Evolutionary conservation across 2,329 filamentous ascomycete species (phyloP).

Genomic region (Hysterium pulicare): DNA sequence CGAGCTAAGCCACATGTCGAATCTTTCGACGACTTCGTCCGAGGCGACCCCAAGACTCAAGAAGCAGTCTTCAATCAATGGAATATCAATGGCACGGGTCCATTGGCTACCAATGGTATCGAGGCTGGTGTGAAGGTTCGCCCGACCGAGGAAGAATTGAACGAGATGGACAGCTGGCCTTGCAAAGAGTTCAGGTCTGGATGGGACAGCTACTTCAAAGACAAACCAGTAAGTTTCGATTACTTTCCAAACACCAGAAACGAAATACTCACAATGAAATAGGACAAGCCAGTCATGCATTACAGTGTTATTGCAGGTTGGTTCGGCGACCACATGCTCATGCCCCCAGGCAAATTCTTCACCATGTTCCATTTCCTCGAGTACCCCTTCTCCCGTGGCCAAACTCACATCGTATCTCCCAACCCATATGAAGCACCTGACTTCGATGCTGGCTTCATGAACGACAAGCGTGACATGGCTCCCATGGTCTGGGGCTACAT

Average conservation of each 20-base stretch:
- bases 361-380: constrained; percentile 81
- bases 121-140: constrained; percentile 77
- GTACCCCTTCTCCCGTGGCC: constrained; percentile 72
- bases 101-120: constrained; percentile 73
- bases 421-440: constrained; percentile 72
- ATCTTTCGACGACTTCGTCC: constrained; percentile 75
- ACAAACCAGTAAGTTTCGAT: constrained; percentile 56
- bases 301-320: constrained; percentile 66
- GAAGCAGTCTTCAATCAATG: constrained; percentile 73
- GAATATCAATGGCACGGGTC: constrained; percentile 75
- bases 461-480: constrained; percentile 78
- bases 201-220: constrained; percentile 79
- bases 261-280: neutral
- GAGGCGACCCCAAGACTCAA: constrained; percentile 69
- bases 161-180: constrained; percentile 68
- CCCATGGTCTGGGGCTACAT: constrained; percentile 79
- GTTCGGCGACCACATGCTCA: constrained; percentile 53
- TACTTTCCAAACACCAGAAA: neutral
- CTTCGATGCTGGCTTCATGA: constrained; percentile 82
- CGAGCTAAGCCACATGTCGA: constrained; percentile 72
- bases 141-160: constrained; percentile 64
- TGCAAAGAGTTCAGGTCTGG: constrained; percentile 70
- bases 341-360: constrained; percentile 76
- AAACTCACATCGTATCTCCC: constrained; percentile 66
- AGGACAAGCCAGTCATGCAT: constrained; percentile 81